Evolutionary conservation across 768 basidiomycete genomes (phyloP), one percentile per base, ranked within the genome.

Genomic region (Boletus sensibilis): DNA sequence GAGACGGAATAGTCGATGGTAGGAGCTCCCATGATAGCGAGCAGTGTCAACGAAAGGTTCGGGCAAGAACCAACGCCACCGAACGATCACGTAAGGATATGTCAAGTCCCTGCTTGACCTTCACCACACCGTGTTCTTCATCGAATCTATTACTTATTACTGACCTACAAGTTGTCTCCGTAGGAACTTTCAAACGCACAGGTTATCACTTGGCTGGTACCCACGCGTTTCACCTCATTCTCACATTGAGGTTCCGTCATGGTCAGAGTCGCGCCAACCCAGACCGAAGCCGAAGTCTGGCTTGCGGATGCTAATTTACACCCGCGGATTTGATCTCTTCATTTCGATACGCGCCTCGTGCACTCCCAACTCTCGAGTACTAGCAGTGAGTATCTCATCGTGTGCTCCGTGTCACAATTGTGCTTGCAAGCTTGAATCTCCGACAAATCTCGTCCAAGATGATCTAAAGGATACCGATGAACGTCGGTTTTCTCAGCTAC

Each of bases 261-360:
- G 29, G 31, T 16, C 45, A 53, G 40, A 45, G 56, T 46, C 27
- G 45, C 57, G 42, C 63, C 56, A 65, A 51, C 55, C 60, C 57
- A 65, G 45, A 50, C 58, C 57, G 59, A 68, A 62, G 52, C 42
- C 50, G 57, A 56, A 52, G 49, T 34, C 56, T 41, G 60, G 50
- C 52, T 43, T 59, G 52, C 39, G 56, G 42, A 33, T 35, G 49
- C 29, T n/a, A 27, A 55, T 55, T 69, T 69, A 71, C 56, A 56
- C 61, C 69, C 71, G 71, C 69, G 69, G 71, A 69, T 69, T 67
- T 69, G 48, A 60, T 52, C 52, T 55, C 43, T 62, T 57, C 64
- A 57, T 62, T 68, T 61, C 33, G 44, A 56, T 59, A 53, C 44
- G 25, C 27, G 59, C 69, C 69, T 71, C 69, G 64, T 72, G 71